A percentile compares a stretch with the other conserved stretches of the same genome.
Evolutionary conservation across 345 rosid species (phyloP).

Genomic region (Aethionema arabicum): DNA sequence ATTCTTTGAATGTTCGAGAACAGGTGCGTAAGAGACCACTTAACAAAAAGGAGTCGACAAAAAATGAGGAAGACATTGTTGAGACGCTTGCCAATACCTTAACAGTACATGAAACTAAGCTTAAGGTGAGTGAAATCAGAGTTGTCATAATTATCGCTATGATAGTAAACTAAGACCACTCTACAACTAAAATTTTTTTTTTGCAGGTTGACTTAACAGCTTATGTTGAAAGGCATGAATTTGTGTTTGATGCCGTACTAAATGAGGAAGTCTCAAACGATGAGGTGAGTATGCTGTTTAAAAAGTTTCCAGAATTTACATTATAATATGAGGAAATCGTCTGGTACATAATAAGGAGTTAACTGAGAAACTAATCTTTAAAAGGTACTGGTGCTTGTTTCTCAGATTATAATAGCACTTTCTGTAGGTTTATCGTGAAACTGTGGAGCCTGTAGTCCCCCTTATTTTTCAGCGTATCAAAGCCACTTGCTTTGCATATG

Average conservation of each 20-base stretch:
- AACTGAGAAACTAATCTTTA: no score
- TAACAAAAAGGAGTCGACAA: constrained; percentile 89
- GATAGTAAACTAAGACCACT: constrained; percentile 13
- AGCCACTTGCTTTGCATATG: constrained; percentile 99
- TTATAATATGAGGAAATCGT: neutral
- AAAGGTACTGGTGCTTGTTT: neutral
- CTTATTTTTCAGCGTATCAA: constrained; percentile 87
- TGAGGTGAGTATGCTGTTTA: constrained; percentile 51
- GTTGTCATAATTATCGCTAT: neutral
- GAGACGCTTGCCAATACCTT: constrained; percentile 70
- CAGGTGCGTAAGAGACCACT: constrained; percentile 99
- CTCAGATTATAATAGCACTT: constrained; percentile 22
- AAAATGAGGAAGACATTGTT: constrained; percentile 91
- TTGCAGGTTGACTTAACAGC: constrained; percentile 95
- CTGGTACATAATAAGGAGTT: neutral
- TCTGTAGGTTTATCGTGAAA: constrained; percentile 79
- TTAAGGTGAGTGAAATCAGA: constrained; percentile 58
- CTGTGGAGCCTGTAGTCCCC: constrained; percentile 96
- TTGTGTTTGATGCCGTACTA: constrained; percentile 91
- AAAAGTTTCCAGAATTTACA: neutral
- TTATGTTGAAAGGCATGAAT: constrained; percentile 90
- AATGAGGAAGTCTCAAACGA: constrained; percentile 98
- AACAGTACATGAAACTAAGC: constrained; percentile 92
- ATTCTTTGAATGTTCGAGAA: constrained; percentile 25
- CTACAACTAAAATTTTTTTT: constrained; percentile 9